phyloP scores from a whole-genome alignment of 176 grass and related monocot species.

The Chloris gayana region DNA sequence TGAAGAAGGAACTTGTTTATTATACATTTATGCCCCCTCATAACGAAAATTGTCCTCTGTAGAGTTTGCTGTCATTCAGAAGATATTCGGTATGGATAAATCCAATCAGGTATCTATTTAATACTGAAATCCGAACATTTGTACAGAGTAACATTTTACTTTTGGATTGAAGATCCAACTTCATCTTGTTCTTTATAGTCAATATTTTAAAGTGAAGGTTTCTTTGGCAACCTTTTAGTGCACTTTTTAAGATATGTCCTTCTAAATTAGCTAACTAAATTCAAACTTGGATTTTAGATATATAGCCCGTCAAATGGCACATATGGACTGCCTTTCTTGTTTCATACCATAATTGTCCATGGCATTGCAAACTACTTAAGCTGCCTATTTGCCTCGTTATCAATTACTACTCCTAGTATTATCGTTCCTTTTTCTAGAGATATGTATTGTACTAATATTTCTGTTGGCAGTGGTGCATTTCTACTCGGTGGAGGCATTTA shows the following conservation, averaged over 20 bases:
- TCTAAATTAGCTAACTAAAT: not conserved
- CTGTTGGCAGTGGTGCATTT: slow-evolving; percentile 69
- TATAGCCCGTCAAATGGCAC: not conserved
- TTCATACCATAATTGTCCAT: not conserved
- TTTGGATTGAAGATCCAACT: not conserved
- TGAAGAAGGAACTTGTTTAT: slow-evolving; percentile 18
- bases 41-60: slow-evolving; percentile 45
- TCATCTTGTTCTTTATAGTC: not conserved
- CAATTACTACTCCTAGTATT: not conserved
- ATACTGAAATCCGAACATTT: slow-evolving; percentile 20
- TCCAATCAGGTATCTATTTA: slow-evolving; percentile 76
- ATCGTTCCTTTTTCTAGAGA: slow-evolving; percentile 6
- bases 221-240: not conserved
- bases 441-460: slow-evolving; percentile 1
- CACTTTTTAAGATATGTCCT: not conserved
- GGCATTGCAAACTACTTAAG: slow-evolving; percentile 6
- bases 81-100: slow-evolving; percentile 96
- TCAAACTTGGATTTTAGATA: not conserved
- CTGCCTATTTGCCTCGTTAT: not conserved
- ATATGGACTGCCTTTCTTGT: not conserved
- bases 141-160: not conserved
- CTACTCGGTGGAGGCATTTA: slow-evolving; percentile 84
- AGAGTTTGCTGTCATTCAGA: slow-evolving; percentile 92
- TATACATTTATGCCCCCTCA: slow-evolving; percentile 12
- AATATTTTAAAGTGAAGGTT: not conserved